Percentiles rank a stretch among this genome's conserved stretches.
phyloP scores from a whole-genome alignment of 768 basidiomycete species.

The Pholiota conissans region DNA sequence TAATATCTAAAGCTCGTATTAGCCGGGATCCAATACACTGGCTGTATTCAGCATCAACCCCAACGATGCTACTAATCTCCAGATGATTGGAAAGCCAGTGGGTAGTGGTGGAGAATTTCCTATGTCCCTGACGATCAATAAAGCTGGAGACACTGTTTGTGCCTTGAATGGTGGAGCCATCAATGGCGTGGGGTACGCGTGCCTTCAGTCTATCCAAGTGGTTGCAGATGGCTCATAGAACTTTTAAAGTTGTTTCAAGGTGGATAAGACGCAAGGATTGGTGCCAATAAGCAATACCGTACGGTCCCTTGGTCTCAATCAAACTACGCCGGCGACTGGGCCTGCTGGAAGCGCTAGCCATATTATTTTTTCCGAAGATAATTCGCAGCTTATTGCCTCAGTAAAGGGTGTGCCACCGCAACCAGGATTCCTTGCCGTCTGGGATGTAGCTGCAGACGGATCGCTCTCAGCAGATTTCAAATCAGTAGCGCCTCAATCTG shows the following conservation, averaged over 20 bases:
- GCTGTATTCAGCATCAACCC: slow-evolving; percentile 42
- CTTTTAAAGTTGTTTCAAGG: slow-evolving; percentile 40
- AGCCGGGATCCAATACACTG: slow-evolving; percentile 50
- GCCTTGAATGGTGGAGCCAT: slow-evolving; percentile 43
- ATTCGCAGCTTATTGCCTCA: slow-evolving; percentile 42
- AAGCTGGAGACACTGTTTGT: slow-evolving; percentile 32
- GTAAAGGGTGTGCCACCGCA: slow-evolving; percentile 49
- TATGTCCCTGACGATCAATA: slow-evolving; percentile 40
- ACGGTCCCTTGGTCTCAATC: slow-evolving; percentile 44
- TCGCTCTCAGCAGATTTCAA: slow-evolving; percentile 40
- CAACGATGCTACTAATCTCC: slow-evolving; percentile 38
- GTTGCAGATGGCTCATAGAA: not conserved
- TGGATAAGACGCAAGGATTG: slow-evolving; percentile 42
- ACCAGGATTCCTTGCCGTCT: slow-evolving; percentile 51
- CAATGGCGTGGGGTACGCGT: slow-evolving; percentile 33
- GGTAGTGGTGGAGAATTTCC: slow-evolving; percentile 51
- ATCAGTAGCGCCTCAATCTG: slow-evolving; percentile 26
- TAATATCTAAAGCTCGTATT: not conserved
- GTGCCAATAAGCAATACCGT: slow-evolving; percentile 37
- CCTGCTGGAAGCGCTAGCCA: slow-evolving; percentile 46
- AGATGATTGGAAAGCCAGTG: slow-evolving; percentile 43
- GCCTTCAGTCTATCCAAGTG: not conserved
- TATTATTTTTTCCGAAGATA: slow-evolving; percentile 47
- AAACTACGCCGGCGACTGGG: slow-evolving; percentile 51
- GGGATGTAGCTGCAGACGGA: slow-evolving; percentile 45